Evolutionary conservation across 495 filamentous ascomycete genomes (phyloP), one percentile per base, ranked within the genome.

Genomic region (Xylaria venustula): DNA sequence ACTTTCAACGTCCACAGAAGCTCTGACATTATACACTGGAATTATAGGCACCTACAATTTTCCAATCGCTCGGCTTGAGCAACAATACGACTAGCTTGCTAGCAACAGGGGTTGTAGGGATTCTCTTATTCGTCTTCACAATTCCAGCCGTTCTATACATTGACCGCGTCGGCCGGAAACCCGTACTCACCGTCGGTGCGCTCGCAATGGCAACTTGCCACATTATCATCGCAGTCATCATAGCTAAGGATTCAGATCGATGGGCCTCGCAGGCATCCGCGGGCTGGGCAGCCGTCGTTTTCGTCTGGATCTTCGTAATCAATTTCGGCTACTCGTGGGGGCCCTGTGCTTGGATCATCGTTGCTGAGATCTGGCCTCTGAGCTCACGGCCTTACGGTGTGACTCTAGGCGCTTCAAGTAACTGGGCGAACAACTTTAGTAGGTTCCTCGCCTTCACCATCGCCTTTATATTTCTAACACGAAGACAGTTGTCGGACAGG

Each of bases 241-340:
- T 90, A 12, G 90, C 84, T 45, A 84, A 78, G 54, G 85, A 88
- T 73, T 75, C 86, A 5, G 58, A 85, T 61, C 70, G 77, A 32
- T 87, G 89, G 82, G 65, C 72, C 1, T 64, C 68, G 7, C 84
- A 94, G 61, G 68, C 74, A 19, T 83, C 83, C 0, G 88, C 87
- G 7, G 90, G 89, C 0, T 94, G 90, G 90, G 90, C 79, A 3
- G 90, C 87, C 7, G 87, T 91, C 17, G 85, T 78, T 58, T 91
- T 93, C 81, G 88, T 94, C 58, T 94, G 89, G 82, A 81, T 93
- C 28, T 94, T 91, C 66, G 88, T 92, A 65, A 76, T 90, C 42
- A 87, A 91, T 67, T 94, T 93, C 67, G 89, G 88, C 26, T 92
- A 89, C 71, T 86, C 81, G 32, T 90, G 87, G 87, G 87, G 87